Base-by-base conservation (phyloP, 108 stramenopile species). In the Epithemia pelagica region DNA sequence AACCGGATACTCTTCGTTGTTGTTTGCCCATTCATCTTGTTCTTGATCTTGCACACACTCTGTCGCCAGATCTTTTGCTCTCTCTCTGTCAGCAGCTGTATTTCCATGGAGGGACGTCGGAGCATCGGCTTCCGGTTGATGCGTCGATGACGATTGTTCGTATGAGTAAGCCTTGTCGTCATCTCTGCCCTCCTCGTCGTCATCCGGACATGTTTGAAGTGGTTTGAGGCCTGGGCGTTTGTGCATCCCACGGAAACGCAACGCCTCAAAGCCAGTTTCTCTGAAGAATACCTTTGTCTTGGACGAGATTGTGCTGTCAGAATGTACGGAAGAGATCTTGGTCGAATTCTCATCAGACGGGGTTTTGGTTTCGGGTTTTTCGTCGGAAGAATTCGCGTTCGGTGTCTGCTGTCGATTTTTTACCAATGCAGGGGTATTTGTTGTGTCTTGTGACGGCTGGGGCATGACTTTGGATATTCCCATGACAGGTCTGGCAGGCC, bases 241-340 rank as follows among this genome's bases (percentile, higher is more conserved):
- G n/a, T n/a, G n/a, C n/a, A n/a, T n/a, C n/a, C n/a, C n/a, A n/a
- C n/a, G n/a, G n/a, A n/a, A n/a, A n/a, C n/a, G 10, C n/a, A 24
- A 27, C 59, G 46, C 25, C 61, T 51, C 0, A 58, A 66, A 58
- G 66, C 26, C 24, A 54, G 28, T 54, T 53, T 52, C 0, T 29
- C 23, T 53, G 27, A 18, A 60, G 19, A 15, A 28, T 58, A 27
- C 57, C 19, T 58, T 58, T 8, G 57, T 58, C 19, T 37, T 52
- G 20, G 63, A 32, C 25, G 55, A 56, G 22, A 70, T 70, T 31
- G 61, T 30, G 52, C 21, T 52, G 15, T 70, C 69, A 8, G 30
- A 60, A 10, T 70, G 37, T 15, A 46, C 37, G 37, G 37, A 46
- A 46, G 37, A 46, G 5, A 46, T 46, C 15, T 46, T 15, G 15